Base-by-base conservation (phyloP, 768 basidiomycete genomes). In the Amanita jacksonii region DNA sequence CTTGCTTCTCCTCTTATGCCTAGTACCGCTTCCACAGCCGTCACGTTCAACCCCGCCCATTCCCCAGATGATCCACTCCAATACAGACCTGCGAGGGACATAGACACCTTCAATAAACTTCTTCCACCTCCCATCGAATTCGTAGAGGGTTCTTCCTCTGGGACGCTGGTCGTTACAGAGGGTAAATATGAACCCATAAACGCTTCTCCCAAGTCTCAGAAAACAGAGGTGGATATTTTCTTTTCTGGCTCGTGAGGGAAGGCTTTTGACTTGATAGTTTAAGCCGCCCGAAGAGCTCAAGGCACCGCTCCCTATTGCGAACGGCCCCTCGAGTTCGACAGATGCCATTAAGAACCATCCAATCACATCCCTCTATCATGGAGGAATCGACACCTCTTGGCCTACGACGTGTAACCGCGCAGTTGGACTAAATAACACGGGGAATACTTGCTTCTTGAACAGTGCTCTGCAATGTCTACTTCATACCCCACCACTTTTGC, bases 371-470 rank as follows among this genome's bases (percentile, higher is more conserved):
- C 61, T 84, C 15, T 72, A 76, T 53, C 60, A 66, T 16, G 67
- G 70, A 38, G 61, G 70, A 27, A 70, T 88, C 39, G 81, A 85
- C 51, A 62, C 70, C 35, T 57, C 77, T 32, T 88, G 83, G 82
- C 81, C 83, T 1, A 41, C 59, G 18, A 60, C 57, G 10, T 69
- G 57, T 39, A 64, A 55, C 42, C 58, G 73, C 40, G 84, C 76
- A 31, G 61, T 57, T 39, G 92, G 92, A 1, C 65, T 97, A 36
- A 70, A 76, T 56, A 97, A 97, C 62, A 81, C 67, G 20, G 90
- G 89, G 36, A 98, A 97, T 57, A 94, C 90, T 1, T 99, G 96
- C 63, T 99, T 94, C 61, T 68, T 97, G 54, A 99, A 99, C 61
- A 91, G 90, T 52, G 87, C 84, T 16, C 64, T 98, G 38, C 96